Evolutionary conservation across 495 filamentous ascomycete genomes (phyloP).

Genomic region (Apodospora peruviana): DNA sequence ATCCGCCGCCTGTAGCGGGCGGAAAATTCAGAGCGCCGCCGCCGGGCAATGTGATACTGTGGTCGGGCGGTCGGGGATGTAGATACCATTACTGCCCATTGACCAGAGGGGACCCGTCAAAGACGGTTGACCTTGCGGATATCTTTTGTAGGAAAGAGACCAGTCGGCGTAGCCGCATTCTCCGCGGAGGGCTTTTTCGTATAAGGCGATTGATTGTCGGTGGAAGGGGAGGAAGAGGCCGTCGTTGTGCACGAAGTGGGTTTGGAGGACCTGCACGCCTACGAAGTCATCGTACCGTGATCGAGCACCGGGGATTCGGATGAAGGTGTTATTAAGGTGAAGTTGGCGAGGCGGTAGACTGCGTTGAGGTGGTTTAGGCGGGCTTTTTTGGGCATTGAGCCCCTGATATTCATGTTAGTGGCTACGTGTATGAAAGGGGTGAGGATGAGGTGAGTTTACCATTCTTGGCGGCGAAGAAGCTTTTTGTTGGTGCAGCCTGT

Average conservation of each 20-base stretch:
- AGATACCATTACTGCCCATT: conserved; percentile 25
- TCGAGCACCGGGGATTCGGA: conserved; percentile 32
- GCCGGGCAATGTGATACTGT: background rate
- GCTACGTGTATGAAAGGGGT: background rate
- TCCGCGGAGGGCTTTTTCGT: conserved; percentile 57
- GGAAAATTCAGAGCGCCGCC: background rate
- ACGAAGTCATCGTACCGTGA: conserved; percentile 47
- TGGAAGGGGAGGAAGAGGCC: conserved; percentile 55
- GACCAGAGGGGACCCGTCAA: conserved; percentile 18
- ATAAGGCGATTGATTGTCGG: conserved; percentile 55
- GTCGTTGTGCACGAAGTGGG: conserved; percentile 31
- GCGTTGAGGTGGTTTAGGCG: conserved; percentile 35
- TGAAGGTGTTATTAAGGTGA: conserved; percentile 17
- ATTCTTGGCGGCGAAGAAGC: background rate
- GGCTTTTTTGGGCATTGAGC: background rate
- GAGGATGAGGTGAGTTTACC: background rate
- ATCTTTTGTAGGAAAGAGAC: conserved; percentile 22
- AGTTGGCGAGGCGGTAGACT: conserved; percentile 35
- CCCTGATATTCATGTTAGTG: background rate
- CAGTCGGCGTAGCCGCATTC: conserved; percentile 58
- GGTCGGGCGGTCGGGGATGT: background rate
- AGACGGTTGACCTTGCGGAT: background rate
- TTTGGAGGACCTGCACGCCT: conserved; percentile 21
- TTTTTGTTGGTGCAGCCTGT: background rate
- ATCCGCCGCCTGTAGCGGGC: conserved; percentile 40